Conservation (phyloP, 768 basidiomycete genomes). For the Xanthoconium stramineum region DNA sequence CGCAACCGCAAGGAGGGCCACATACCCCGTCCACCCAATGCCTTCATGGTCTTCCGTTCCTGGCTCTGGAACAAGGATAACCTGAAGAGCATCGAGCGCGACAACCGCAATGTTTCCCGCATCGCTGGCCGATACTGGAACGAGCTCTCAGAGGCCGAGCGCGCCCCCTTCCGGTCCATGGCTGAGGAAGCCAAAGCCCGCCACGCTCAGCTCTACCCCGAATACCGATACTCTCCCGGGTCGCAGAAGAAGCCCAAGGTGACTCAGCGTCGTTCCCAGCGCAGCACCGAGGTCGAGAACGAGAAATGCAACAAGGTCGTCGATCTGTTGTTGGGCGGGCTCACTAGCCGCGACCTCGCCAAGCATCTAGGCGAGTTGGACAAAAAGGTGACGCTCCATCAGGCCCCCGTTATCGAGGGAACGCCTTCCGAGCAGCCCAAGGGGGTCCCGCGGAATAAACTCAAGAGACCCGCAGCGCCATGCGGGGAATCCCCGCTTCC, state of each 20-base stretch:
- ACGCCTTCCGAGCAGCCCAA: neutral
- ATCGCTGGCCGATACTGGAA: slow-evolving; percentile 72
- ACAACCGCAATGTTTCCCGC: slow-evolving; percentile 71
- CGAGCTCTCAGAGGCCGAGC: slow-evolving; percentile 44
- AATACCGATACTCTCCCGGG: slow-evolving; percentile 61
- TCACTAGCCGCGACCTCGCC: slow-evolving; percentile 30
- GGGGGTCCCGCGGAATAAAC: neutral
- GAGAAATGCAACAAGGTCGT: slow-evolving; percentile 40
- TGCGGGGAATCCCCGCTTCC: neutral
- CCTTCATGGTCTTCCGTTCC: slow-evolving; percentile 82
- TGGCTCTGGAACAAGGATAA: slow-evolving; percentile 54
- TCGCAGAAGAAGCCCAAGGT: slow-evolving; percentile 28
- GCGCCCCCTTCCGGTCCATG: slow-evolving; percentile 41
- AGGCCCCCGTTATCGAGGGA: neutral
- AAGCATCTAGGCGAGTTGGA: slow-evolving; percentile 18
- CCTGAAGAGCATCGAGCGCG: slow-evolving; percentile 52
- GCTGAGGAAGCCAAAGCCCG: slow-evolving; percentile 46
- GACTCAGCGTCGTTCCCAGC: slow-evolving; percentile 34
- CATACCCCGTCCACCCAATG: slow-evolving; percentile 78
- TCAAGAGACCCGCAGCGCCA: slow-evolving; percentile 9
- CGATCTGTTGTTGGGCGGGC: slow-evolving; percentile 33
- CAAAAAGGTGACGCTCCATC: neutral
- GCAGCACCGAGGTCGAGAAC: slow-evolving; percentile 32
- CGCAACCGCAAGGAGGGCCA: slow-evolving; percentile 44
- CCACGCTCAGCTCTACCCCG: slow-evolving; percentile 52